Evolutionary conservation across 352 stramenopile species (phyloP).

Genomic region (Globisporangium orthogonon): DNA sequence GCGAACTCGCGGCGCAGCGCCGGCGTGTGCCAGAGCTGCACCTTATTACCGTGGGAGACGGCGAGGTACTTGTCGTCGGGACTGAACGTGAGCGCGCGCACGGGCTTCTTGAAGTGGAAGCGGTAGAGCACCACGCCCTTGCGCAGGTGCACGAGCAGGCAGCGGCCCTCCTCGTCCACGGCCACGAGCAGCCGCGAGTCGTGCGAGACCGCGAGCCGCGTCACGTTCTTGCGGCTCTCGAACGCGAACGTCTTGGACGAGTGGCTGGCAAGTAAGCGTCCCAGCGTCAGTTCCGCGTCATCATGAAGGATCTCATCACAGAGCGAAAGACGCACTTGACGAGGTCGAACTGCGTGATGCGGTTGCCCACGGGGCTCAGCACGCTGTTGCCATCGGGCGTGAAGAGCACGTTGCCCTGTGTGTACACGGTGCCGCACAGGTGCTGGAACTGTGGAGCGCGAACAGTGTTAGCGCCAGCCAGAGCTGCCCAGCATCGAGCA

Average conservation of each 20-base stretch:
- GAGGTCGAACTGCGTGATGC: constrained; percentile 93
- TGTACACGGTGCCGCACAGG: constrained; percentile 92
- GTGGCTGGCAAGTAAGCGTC: constrained; percentile 34
- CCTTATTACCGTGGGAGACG: constrained; percentile 85
- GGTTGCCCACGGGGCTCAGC: constrained; percentile 91
- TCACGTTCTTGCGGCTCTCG: constrained; percentile 89
- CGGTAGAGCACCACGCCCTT: constrained; percentile 89
- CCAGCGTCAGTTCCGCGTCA: too few relatives aligned
- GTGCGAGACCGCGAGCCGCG: constrained; percentile 79
- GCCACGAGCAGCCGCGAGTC: constrained; percentile 87
- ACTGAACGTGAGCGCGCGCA: constrained; percentile 84
- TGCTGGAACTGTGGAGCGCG: constrained; percentile 79
- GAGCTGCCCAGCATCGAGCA: too few relatives aligned
- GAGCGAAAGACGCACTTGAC: constrained; percentile 65
- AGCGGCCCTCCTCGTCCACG: constrained; percentile 88
- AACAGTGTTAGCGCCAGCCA: background rate
- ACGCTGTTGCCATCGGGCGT: constrained; percentile 91
- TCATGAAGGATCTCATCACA: background rate
- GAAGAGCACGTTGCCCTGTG: constrained; percentile 91
- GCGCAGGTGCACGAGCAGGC: constrained; percentile 87
- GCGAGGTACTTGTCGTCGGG: constrained; percentile 88
- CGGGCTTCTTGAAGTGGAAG: constrained; percentile 92
- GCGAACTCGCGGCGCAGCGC: constrained; percentile 86
- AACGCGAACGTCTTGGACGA: constrained; percentile 88
- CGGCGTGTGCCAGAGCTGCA: constrained; percentile 90